Percentiles rank a stretch among this genome's conserved stretches.
phyloP scores from a whole-genome alignment of 305 asterid genomes.

The Solanum hybrid region DNA sequence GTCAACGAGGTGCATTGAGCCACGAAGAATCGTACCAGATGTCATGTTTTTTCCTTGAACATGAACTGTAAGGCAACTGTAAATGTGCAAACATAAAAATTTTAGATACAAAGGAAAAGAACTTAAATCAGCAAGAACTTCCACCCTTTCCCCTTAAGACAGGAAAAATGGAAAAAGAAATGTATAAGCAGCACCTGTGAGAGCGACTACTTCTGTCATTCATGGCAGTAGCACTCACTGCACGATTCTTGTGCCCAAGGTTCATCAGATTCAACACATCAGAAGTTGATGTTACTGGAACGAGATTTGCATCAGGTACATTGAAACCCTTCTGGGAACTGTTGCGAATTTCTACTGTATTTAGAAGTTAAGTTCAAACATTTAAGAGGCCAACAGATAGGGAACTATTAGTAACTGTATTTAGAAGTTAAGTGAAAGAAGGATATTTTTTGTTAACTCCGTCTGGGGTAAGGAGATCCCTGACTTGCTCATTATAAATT shows the following conservation, averaged over 20 bases:
- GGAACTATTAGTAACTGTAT: background rate
- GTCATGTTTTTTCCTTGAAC: conserved; percentile 83
- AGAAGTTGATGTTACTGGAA: conserved; percentile 53
- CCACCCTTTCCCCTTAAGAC: background rate
- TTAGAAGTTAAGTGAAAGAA: conserved; percentile 3
- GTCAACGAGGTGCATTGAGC: conserved; percentile 95
- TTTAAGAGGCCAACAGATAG: background rate
- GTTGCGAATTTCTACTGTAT: conserved; percentile 75
- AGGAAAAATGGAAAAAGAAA: background rate
- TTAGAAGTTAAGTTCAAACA: conserved; percentile 36
- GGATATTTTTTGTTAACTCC: conserved; percentile 79
- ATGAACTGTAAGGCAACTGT: conserved; percentile 91
- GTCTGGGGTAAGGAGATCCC: conserved; percentile 75
- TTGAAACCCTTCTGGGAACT: conserved; percentile 62
- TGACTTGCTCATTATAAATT: conserved; percentile 89
- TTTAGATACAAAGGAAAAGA: background rate
- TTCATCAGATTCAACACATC: conserved; percentile 78
- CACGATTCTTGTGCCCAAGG: conserved; percentile 82
- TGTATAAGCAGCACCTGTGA: conserved; percentile 51
- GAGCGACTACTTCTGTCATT: conserved; percentile 82
- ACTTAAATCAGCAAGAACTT: background rate
- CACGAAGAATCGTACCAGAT: conserved; percentile 58
- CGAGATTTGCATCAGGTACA: conserved; percentile 77
- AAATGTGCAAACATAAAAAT: conserved; percentile 4
- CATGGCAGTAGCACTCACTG: conserved; percentile 75